phyloP scores from a whole-genome alignment of 2,329 filamentous ascomycete species.

The Apiospora hydei region DNA sequence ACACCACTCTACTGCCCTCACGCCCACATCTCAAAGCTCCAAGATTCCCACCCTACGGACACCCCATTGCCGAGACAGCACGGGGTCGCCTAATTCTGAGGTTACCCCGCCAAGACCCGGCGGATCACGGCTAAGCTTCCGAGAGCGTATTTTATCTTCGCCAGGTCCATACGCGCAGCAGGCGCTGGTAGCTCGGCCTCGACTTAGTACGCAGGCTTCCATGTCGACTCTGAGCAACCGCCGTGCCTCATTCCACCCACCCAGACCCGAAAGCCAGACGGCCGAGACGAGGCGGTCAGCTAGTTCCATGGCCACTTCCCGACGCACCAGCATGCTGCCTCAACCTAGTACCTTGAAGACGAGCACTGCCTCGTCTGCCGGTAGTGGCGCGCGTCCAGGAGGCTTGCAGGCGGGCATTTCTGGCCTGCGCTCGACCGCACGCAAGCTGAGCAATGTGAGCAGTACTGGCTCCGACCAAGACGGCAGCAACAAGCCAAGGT shows the following conservation, averaged over 20 bases:
- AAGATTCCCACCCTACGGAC: conserved; percentile 59
- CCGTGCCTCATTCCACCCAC: conserved; percentile 62
- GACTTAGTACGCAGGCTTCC: conserved; percentile 52
- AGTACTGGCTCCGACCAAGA: conserved; percentile 40
- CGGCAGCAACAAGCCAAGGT: conserved; percentile 58
- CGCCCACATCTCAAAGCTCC: conserved; percentile 51
- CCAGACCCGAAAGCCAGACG: conserved; percentile 43
- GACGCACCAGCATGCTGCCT: conserved; percentile 63
- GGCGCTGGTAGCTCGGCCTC: conserved; percentile 50
- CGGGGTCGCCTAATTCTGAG: conserved; percentile 56
- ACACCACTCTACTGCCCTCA: conserved; percentile 46
- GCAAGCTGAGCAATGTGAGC: conserved; percentile 44
- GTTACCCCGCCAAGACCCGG: conserved; percentile 54
- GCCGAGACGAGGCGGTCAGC: conserved; percentile 54
- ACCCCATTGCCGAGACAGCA: conserved; percentile 53
- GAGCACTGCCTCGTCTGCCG: conserved; percentile 43
- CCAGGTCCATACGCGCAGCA: conserved; percentile 58
- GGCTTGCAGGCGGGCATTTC: neutral
- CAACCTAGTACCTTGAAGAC: conserved; percentile 47
- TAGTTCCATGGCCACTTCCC: conserved; percentile 60
- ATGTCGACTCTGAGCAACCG: conserved; percentile 49
- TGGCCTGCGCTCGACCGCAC: neutral
- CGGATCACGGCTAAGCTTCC: conserved; percentile 58
- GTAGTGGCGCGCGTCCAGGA: neutral
- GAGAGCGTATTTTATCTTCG: conserved; percentile 57